Evolutionary conservation across 148 eudicot species (phyloP).

Genomic region (Mesembryanthemum crystallinum): DNA sequence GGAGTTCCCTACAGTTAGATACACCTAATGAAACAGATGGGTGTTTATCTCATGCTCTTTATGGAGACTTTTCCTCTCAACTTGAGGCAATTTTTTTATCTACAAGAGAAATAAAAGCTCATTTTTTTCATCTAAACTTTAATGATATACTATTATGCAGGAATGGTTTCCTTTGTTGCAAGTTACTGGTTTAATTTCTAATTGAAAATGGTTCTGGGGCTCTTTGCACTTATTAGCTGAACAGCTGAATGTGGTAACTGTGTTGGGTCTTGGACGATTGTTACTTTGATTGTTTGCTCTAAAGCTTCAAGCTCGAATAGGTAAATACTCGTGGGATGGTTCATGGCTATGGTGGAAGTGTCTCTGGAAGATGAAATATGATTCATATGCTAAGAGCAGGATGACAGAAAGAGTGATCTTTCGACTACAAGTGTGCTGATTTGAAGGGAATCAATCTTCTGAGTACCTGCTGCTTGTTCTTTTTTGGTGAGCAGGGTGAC

Average conservation of each 20-base stretch:
- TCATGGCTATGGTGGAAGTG: not conserved
- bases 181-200: not conserved
- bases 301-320: not conserved
- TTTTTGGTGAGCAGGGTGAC: no score
- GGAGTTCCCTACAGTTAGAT: not conserved
- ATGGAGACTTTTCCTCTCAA: no score
- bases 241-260: not conserved
- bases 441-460: no score
- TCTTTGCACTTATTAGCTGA: not conserved
- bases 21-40: not conserved
- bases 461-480: no score
- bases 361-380: no score
- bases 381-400: no score
- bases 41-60: not conserved
- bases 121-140: not conserved
- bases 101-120: constrained; percentile 12
- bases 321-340: not conserved
- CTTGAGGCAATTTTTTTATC: not conserved
- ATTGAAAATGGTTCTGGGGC: not conserved
- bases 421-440: no score
- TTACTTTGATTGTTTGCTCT: not conserved
- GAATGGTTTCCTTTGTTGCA: not conserved
- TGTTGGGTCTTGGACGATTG: not conserved
- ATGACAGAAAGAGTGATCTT: no score
- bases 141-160: not conserved